Percentiles rank a stretch among this genome's conserved stretches.
phyloP scores from a whole-genome alignment of 169 alveolate species.

The Cryptosporidium ubiquitum region DNA sequence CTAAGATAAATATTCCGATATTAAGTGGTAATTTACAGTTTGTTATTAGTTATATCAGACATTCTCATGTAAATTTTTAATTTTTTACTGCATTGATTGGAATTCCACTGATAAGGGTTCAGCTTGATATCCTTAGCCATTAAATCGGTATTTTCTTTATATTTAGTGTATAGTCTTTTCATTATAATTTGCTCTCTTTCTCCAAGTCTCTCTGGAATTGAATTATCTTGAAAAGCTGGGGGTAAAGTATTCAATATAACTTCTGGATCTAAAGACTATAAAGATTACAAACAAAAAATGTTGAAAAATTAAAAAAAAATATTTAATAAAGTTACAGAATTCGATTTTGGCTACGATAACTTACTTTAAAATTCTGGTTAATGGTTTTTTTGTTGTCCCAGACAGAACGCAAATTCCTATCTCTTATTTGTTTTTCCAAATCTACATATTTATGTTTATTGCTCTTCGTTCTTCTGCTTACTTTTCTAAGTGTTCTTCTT shows the following conservation, averaged over 20 bases:
- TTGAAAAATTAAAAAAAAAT: background rate
- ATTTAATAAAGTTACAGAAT: background rate
- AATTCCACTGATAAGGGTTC: constrained; percentile 71
- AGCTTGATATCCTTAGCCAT: constrained; percentile 45
- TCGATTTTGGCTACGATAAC: background rate
- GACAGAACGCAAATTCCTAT: constrained; percentile 33
- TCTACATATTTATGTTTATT: constrained; percentile 47
- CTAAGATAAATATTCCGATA: background rate
- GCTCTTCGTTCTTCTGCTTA: constrained; percentile 60
- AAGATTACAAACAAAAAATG: background rate
- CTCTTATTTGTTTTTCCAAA: constrained; percentile 70
- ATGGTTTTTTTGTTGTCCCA: constrained; percentile 59
- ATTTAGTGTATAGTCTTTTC: constrained; percentile 5
- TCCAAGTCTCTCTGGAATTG: constrained; percentile 39
- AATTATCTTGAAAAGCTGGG: background rate
- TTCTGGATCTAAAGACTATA: constrained; percentile 5
- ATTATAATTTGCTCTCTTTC: constrained; percentile 57
- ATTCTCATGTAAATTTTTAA: constrained; percentile 16
- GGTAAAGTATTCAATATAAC: constrained; percentile 31
- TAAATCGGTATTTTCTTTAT: constrained; percentile 2
- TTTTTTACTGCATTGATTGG: constrained; percentile 39
- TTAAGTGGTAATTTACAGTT: background rate
- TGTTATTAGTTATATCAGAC: background rate
- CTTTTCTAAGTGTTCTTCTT: constrained; percentile 47
- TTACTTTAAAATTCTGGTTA: constrained; percentile 54